phyloP scores from a whole-genome alignment of 306 rosid species.

The Gastrolobium bilobum region DNA sequence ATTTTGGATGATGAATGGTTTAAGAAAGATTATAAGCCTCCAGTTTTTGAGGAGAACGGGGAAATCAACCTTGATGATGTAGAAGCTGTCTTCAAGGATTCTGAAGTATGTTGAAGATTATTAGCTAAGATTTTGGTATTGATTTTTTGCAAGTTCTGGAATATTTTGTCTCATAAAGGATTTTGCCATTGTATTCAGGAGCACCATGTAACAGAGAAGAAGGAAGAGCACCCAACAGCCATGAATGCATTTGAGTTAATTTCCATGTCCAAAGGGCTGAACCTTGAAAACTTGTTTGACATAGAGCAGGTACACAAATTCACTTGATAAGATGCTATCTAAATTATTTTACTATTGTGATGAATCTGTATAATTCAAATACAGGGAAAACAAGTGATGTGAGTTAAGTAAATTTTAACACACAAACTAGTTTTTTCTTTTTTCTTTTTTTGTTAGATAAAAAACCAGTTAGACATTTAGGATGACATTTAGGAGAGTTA shows the following conservation, averaged over 20 bases:
- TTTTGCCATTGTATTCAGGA: conserved; percentile 67
- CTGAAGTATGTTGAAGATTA: conserved; percentile 74
- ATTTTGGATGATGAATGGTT: conserved; percentile 94
- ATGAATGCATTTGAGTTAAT: conserved; percentile 97
- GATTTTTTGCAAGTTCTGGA: conserved; percentile 32
- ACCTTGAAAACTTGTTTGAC: conserved; percentile 92
- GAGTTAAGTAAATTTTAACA: neutral
- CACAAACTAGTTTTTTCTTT: neutral
- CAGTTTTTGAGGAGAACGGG: conserved; percentile 82
- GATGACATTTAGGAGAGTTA: no score
- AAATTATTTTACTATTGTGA: conserved; percentile 6
- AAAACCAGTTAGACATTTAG: neutral
- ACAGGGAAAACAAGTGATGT: neutral
- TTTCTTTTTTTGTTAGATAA: conserved; percentile 1
- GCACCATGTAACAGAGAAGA: conserved; percentile 92
- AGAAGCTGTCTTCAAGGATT: conserved; percentile 96
- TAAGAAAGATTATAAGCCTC: conserved; percentile 86
- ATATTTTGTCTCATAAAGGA: conserved; percentile 40
- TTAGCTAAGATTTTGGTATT: conserved; percentile 14
- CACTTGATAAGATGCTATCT: conserved; percentile 31
- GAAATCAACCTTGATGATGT: conserved; percentile 89
- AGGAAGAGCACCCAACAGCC: conserved; percentile 90
- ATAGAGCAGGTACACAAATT: conserved; percentile 76
- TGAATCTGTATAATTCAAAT: conserved; percentile 35
- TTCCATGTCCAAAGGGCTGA: conserved; percentile 96